Conservation (phyloP, 441 rosid genomes). For the Gossypium laxum region DNA sequence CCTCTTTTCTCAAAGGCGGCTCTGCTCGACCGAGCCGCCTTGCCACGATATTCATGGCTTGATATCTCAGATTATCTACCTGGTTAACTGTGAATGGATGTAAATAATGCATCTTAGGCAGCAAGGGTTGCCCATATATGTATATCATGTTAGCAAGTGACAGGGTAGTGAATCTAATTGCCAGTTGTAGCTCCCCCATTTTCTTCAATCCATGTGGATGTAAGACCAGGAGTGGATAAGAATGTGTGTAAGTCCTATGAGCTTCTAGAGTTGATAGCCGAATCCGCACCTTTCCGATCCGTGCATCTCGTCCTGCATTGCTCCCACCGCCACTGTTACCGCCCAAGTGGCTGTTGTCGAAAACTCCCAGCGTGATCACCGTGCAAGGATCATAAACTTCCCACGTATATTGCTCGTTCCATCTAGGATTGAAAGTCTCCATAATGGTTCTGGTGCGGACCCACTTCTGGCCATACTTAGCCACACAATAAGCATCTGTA, state of each 20-base stretch:
- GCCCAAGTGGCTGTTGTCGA: slow-evolving; percentile 45
- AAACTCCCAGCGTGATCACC: slow-evolving; percentile 49
- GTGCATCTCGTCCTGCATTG: slow-evolving; percentile 31
- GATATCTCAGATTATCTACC: slow-evolving; percentile 46
- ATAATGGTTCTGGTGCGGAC: slow-evolving; percentile 53
- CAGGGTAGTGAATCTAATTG: slow-evolving; percentile 43
- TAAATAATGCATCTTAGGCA: slow-evolving; percentile 62
- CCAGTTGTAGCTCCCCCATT: slow-evolving; percentile 51
- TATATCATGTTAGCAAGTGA: slow-evolving; percentile 45
- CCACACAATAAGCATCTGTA: slow-evolving; percentile 50
- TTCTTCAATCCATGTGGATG: slow-evolving; percentile 51
- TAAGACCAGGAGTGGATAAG: slow-evolving; percentile 52
- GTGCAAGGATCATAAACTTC: slow-evolving; percentile 66
- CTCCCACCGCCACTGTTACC: slow-evolving; percentile 5
- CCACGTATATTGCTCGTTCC: slow-evolving; percentile 69
- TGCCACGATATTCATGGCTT: slow-evolving; percentile 58
- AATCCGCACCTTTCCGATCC: slow-evolving; percentile 54
- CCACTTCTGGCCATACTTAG: slow-evolving; percentile 62
- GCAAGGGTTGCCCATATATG: slow-evolving; percentile 41
- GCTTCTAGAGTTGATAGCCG: slow-evolving; percentile 53
- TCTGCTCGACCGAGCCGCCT: slow-evolving; percentile 52
- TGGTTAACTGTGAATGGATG: slow-evolving; percentile 56
- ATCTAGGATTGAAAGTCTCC: slow-evolving; percentile 37
- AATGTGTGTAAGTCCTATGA: slow-evolving; percentile 43
- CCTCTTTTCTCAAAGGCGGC: slow-evolving; percentile 59